Evolutionary conservation across 2,329 filamentous ascomycete genomes (phyloP), one percentile per base, ranked within the genome.

Genomic region (Orbilia brochopaga): DNA sequence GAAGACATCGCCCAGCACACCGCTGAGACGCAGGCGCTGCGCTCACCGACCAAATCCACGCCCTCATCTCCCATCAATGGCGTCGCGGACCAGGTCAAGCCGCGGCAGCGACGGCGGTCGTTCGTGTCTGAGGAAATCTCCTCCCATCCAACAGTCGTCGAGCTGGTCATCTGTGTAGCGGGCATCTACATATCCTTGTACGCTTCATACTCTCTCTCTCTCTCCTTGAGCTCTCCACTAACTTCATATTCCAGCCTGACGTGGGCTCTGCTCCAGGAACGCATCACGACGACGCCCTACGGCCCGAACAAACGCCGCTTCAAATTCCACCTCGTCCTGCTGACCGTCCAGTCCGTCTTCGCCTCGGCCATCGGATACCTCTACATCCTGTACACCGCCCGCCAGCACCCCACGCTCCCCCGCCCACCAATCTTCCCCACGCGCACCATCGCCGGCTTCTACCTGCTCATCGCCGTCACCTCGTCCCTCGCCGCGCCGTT

Each of bases 111-210:
- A 37, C 61, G 69, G 24, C 50, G 30, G 8, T 73, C 69, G 5
- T 50, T 63, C 27, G 60, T 73, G 8, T 67, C 69, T 2, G 44
- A 73, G 46, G 69, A 62, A 42, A 67, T 73, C 30, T 50, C 69
- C 32, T 35, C 50, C 11, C 69, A 73, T 56, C 69, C 69, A 2
- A 62, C 75, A 2, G 79, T 91, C 30, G 78, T 89, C 77, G 90
- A 96, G 80, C 85, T 97, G 63, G 81, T 92, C 54, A 86, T 96
- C 73, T 93, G 92, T 75, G 91, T 97, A n/a, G 88, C 87, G 5
- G 94, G 94, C 69, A 99, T 99, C 76, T 99, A 99, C 80, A 91
- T 89, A 37, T 96, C 92, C 37, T 99, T 99, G 93, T 97, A 85
- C 78, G 85, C 40, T 51, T 40, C 30, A 13, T 32, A 13, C 40